Evolutionary conservation across 2,329 filamentous ascomycete species (phyloP).

Genomic region (Leptographium lundbergii): DNA sequence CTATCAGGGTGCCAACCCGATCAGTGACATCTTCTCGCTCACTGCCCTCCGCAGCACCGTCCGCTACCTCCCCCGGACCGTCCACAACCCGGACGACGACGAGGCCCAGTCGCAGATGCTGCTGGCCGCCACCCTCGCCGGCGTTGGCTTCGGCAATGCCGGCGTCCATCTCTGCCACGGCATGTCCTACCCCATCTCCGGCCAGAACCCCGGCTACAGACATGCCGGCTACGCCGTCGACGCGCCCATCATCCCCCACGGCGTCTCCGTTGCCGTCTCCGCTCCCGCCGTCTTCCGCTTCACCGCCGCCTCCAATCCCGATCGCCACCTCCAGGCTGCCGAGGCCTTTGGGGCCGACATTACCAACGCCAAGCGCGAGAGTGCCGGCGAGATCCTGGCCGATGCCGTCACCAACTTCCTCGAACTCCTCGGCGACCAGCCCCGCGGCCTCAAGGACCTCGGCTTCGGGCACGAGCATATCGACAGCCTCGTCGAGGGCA

Average conservation of each 20-base stretch:
- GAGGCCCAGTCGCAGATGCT: slow-evolving; percentile 96
- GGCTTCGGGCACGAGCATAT: slow-evolving; percentile 69
- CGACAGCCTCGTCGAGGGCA: slow-evolving; percentile 80
- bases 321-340: slow-evolving; percentile 62
- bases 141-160: slow-evolving; percentile 94
- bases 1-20: slow-evolving; percentile 95
- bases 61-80: slow-evolving; percentile 82
- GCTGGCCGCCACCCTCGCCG: slow-evolving; percentile 81
- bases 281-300: slow-evolving; percentile 38
- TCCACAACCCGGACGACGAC: slow-evolving; percentile 75
- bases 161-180: slow-evolving; percentile 74
- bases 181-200: slow-evolving; percentile 96
- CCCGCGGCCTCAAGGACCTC: slow-evolving; percentile 67
- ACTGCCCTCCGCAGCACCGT: slow-evolving; percentile 72
- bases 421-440: slow-evolving; percentile 76
- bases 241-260: slow-evolving; percentile 79
- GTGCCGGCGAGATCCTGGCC: slow-evolving; percentile 74
- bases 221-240: slow-evolving; percentile 76
- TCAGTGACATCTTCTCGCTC: slow-evolving; percentile 92
- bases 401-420: slow-evolving; percentile 78
- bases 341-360: slow-evolving; percentile 47
- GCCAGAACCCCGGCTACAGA: slow-evolving; percentile 83
- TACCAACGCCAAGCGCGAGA: slow-evolving; percentile 74
- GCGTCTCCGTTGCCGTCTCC: slow-evolving; percentile 61
- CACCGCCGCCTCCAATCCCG: slow-evolving; percentile 58